Base-by-base conservation (phyloP, 148 eudicot genomes). In the Chenopodium quinoa region DNA sequence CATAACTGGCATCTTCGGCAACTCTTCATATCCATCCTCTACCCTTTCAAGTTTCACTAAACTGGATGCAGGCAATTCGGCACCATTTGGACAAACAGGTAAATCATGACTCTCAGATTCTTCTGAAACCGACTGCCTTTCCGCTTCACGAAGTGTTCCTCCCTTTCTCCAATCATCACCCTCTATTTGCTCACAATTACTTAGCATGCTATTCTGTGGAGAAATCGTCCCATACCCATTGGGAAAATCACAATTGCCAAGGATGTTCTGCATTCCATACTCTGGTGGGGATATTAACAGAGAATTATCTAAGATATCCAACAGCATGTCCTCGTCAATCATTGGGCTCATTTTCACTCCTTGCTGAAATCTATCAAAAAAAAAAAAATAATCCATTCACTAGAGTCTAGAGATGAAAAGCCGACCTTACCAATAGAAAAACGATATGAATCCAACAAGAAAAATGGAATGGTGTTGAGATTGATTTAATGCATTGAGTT, bases 141-240 rank as follows among this genome's bases (percentile, higher is more conserved):
- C 83, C 73, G 31, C 85, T 75, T 78, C 79, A 37, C 23, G 27
- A 82, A 31, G 71, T 56, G 68, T 75, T 11, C 17, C 68, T 25
- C 27, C 64, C 63, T 48, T 67, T 20, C 70, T 68, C 22, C n/a
- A 31, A 68, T 23, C 31, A 34, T 54, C 23, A 27, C 66, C 79
- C 48, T 58, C 71, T 14, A 58, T 79, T 68, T 54, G 13, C 68
- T 40, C 46, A 70, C 78, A 64, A 52, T 81, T 54, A 29, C 48
- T 72, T 58, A 11, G 29, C 76, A 27, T 17, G 76, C 74, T 64
- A 20, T 86, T 4, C 5, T 1, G 69, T 12, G 58, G 40, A 37
- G 81, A 80, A 87, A 81, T 77, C 25, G 85, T 86, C 56, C 97
- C 95, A 81, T 95, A 92, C 1, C 89, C 88, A 31, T 87, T 89